These are phyloP conservation scores for Apiospora marii DNA, from an alignment of 2,329 filamentous ascomycete genomes.

Conservation along the genomic window DNA sequence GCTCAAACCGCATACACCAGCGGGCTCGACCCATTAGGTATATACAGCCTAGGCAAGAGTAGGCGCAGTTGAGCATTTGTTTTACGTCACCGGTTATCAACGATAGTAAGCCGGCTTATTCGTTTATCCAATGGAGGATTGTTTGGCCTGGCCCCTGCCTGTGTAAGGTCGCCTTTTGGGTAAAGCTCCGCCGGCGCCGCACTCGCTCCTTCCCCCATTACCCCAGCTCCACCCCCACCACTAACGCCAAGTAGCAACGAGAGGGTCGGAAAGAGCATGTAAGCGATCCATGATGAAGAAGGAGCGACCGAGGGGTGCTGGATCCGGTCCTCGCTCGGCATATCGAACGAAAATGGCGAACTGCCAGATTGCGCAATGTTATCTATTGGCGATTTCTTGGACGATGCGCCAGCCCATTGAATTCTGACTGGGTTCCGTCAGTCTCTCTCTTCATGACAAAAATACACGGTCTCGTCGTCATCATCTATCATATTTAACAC, in stretches of 20 bases:
- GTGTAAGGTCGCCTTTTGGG: background rate
- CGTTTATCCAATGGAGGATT: background rate
- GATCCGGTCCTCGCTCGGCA: constrained; percentile 3
- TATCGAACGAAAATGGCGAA: background rate
- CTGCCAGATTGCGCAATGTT: background rate
- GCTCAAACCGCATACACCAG: background rate
- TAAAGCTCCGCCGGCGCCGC: background rate
- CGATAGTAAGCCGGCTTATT: background rate
- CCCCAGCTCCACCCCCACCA: constrained; percentile 13
- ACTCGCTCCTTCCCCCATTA: background rate
- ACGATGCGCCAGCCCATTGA: background rate
- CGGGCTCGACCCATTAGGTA: background rate
- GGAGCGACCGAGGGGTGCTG: background rate
- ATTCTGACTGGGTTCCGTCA: background rate
- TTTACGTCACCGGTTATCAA: background rate
- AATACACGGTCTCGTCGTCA: too few relatives aligned
- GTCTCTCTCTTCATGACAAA: background rate
- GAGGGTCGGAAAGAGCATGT: background rate
- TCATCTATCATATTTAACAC: background rate
- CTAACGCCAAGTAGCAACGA: background rate
- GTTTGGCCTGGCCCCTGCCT: background rate
- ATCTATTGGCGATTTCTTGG: background rate
- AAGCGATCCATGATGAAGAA: constrained; percentile 5
- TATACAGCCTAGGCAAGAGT: background rate
- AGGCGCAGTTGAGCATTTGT: background rate